These are phyloP conservation scores for Linanthus parryae DNA, from an alignment of 148 eudicot species.

Conservation along the genomic window DNA sequence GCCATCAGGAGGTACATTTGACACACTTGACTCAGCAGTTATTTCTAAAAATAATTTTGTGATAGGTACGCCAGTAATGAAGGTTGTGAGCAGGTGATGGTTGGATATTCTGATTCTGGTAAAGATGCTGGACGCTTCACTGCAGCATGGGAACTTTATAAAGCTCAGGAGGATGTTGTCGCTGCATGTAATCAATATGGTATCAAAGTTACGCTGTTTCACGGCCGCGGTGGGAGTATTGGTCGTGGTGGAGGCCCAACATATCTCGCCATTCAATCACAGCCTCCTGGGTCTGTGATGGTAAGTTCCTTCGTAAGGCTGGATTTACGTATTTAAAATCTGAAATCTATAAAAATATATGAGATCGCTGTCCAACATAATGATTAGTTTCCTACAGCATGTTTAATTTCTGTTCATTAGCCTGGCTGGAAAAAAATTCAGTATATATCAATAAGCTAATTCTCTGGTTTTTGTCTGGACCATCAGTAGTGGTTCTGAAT, in stretches of 20 bases:
- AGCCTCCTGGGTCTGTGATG: conserved; percentile 96
- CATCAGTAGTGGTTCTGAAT: no score
- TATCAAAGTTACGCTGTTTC: conserved; percentile 79
- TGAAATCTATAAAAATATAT: no score
- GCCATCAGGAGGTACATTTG: conserved; percentile 92
- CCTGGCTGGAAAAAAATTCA: no score
- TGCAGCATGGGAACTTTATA: conserved; percentile 93
- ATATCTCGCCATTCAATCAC: conserved; percentile 88
- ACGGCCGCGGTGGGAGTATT: conserved; percentile 92
- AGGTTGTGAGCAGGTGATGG: conserved; percentile 66
- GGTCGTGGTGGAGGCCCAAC: conserved; percentile 98
- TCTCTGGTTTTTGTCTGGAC: no score
- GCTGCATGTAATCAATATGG: conserved; percentile 82
- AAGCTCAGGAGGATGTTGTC: conserved; percentile 92
- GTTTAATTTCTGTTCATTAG: no score
- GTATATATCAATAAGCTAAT: no score
- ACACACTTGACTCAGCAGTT: no score
- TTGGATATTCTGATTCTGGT: conserved; percentile 92
- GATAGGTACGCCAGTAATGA: no score
- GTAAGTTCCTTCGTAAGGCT: conserved; percentile 35
- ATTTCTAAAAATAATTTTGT: no score
- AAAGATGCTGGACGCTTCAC: conserved; percentile 96
- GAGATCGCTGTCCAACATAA: no score
- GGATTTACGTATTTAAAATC: no score
- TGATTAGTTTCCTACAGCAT: no score